These are phyloP conservation scores for Odontarrhena argentea DNA, from an alignment of 345 rosid genomes.

Conservation along the genomic window DNA sequence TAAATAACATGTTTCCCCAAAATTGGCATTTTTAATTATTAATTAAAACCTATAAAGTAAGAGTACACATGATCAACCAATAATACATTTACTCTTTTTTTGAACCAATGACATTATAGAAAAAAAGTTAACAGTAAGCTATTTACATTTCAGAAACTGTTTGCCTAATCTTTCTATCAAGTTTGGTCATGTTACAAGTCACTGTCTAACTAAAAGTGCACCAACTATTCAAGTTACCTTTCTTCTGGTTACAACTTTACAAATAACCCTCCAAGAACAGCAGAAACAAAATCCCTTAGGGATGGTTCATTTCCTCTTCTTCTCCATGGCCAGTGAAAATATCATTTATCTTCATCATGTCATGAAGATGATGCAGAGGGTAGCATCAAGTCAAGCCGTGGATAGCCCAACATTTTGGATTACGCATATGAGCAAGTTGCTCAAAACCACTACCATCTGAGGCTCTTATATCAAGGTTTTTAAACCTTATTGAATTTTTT, in stretches of 20 bases:
- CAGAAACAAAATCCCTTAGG: constrained; percentile 14
- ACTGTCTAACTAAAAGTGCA: constrained; percentile 8
- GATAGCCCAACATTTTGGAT: constrained; percentile 1
- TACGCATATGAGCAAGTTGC: constrained; percentile 12
- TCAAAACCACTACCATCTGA: constrained; percentile 14
- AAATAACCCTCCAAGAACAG: constrained; percentile 20
- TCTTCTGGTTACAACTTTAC: constrained; percentile 21
- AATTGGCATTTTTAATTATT: too few species aligned
- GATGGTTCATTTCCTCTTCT: not conserved
- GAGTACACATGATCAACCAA: constrained; percentile 13
- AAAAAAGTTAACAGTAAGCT: not conserved
- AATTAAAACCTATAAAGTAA: too few species aligned
- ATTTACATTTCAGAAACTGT: constrained; percentile 15
- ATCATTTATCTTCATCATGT: constrained; percentile 24
- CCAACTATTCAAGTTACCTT: constrained; percentile 7
- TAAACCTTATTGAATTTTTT: constrained; percentile 12
- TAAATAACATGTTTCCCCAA: too few species aligned
- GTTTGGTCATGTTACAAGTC: constrained; percentile 19
- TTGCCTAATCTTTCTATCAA: constrained; percentile 15
- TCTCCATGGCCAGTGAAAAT: constrained; percentile 11
- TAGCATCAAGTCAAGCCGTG: constrained; percentile 12
- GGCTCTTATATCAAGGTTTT: not conserved
- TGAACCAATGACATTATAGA: constrained; percentile 5
- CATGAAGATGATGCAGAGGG: constrained; percentile 21
- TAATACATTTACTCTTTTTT: constrained; percentile 16